Base-by-base conservation (phyloP, 768 basidiomycete genomes). In the Auricularia cornea region DNA sequence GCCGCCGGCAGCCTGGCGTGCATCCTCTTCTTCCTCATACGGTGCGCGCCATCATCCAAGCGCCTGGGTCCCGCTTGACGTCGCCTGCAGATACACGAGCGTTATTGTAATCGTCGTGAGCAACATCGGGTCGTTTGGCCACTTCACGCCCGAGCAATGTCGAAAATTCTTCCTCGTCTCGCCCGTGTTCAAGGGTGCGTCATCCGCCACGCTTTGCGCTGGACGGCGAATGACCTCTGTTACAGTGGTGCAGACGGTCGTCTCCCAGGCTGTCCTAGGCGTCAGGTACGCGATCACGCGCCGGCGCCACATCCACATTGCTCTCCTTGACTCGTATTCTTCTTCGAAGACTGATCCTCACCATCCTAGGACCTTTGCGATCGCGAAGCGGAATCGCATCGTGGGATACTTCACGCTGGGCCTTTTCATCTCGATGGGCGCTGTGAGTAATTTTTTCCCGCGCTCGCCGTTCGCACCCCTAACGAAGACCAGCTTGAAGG, bases 221-320 rank as follows among this genome's bases (percentile, higher is more conserved):
- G 60, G n/a, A 57, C 20, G 16, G 5, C 6, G 44, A 16, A 23
- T 1, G 1, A 5, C 12, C 48, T 6, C 38, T 20, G 16, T 2
- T 62, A 14, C 63, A 89, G 88, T 84, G 3, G n/a, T 86, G 5
- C 88, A 89, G 72, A 75, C 77, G 0, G 83, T 84, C 81, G 75
- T 85, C 51, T 87, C 87, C 3, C 87, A 89, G 69, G 74, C 79
- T 3, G 87, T 89, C 61, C 69, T 89, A 51, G 87, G 82, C 6
- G 71, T 86, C 60, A 80, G 86, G 86, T 84, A 70, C 54, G 72
- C 61, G n/a, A n/a, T n/a, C n/a, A n/a, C n/a, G n/a, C n/a, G n/a
- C 41, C 18, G 20, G 44, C 11, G 44, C 44, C 44, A 48, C 44
- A 18, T 18, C 23, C 44, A 23, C 44, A 48, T 48, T 18, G 44